phyloP scores from a whole-genome alignment of 2,329 filamentous ascomycete species.

The Eutypella sp. region DNA sequence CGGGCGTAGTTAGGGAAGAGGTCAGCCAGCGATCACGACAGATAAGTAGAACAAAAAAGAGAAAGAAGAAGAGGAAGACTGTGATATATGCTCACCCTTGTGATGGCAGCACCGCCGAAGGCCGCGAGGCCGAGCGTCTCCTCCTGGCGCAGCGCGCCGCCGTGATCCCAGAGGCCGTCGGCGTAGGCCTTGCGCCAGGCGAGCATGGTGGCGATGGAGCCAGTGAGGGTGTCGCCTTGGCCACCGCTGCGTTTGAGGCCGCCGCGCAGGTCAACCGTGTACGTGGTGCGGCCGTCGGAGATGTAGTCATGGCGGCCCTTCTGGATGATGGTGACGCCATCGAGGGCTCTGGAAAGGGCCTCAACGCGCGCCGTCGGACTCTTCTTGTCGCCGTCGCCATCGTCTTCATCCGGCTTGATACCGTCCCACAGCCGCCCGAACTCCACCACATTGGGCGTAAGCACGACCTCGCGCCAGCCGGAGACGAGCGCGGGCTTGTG shows the following conservation, averaged over 20 bases:
- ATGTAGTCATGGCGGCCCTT: slow-evolving; percentile 83
- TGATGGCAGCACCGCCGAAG: slow-evolving; percentile 82
- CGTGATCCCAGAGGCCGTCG: slow-evolving; percentile 71
- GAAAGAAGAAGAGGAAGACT: not conserved
- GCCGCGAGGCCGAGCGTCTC: slow-evolving; percentile 73
- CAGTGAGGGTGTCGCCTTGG: slow-evolving; percentile 93
- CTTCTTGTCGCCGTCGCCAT: slow-evolving; percentile 11
- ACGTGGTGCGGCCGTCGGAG: slow-evolving; percentile 70
- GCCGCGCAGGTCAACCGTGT: slow-evolving; percentile 71
- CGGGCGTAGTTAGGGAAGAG: not conserved
- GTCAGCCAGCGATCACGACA: not conserved
- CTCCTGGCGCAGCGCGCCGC: slow-evolving; percentile 42
- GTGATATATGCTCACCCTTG: slow-evolving; percentile 54
- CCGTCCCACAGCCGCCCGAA: slow-evolving; percentile 78
- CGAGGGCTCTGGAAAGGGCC: slow-evolving; percentile 67
- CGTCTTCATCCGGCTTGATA: slow-evolving; percentile 50
- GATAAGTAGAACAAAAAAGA: not conserved
- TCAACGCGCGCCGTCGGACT: slow-evolving; percentile 49
- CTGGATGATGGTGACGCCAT: slow-evolving; percentile 85
- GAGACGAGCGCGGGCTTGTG: slow-evolving; percentile 69
- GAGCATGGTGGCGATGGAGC: slow-evolving; percentile 80
- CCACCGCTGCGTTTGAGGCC: slow-evolving; percentile 88
- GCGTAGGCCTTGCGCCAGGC: slow-evolving; percentile 86
- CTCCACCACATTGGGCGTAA: slow-evolving; percentile 94
- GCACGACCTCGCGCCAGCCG: slow-evolving; percentile 76